Conservation (phyloP, 305 asterid species). For the Solanum chacoense region DNA sequence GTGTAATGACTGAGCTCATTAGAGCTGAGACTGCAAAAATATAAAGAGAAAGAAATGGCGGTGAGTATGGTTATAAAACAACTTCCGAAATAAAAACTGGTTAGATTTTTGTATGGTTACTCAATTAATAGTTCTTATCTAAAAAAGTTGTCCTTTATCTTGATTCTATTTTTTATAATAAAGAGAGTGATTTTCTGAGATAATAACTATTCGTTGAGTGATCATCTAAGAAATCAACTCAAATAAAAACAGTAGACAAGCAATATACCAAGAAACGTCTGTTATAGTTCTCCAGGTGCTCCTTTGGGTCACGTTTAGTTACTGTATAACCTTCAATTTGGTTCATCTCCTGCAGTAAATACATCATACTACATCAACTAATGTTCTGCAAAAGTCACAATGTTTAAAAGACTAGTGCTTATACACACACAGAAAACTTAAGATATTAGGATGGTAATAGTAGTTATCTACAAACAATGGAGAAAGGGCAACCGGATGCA, state of each 20-base stretch:
- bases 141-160: neutral
- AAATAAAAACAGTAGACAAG: neutral
- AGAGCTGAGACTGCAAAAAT: neutral
- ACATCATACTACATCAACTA: neutral
- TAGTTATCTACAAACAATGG: neutral
- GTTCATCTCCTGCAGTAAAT: conserved; percentile 58
- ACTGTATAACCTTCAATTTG: conserved; percentile 60
- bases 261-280: conserved; percentile 42
- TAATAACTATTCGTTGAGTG: neutral
- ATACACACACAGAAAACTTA: neutral
- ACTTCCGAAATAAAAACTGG: neutral
- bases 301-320: conserved; percentile 52
- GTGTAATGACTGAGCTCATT: neutral
- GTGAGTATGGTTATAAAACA: neutral
- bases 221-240: neutral
- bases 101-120: neutral
- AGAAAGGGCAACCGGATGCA: neutral
- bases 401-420: neutral
- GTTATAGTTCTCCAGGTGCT: conserved; percentile 50
- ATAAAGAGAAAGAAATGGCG: neutral
- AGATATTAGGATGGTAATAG: neutral
- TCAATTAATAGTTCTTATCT: neutral
- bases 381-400: neutral
- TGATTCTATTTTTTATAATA: neutral
- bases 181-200: neutral